Percentiles rank a stretch among this genome's conserved stretches.
Evolutionary conservation across 2,329 filamentous ascomycete species (phyloP).

Genomic region (Penicillium capsulatum): DNA sequence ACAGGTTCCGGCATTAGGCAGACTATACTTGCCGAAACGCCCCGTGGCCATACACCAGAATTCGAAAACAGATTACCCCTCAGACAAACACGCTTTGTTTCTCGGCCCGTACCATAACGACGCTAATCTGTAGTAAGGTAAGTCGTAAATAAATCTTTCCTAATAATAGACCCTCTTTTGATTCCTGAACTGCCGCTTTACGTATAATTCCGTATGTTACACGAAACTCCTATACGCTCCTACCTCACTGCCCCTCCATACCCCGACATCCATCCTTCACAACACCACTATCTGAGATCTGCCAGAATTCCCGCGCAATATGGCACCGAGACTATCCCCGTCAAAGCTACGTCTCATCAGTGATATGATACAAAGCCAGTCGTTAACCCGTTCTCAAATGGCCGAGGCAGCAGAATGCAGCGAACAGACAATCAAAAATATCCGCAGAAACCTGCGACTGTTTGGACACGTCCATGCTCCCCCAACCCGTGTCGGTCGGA

Average conservation of each 20-base stretch:
- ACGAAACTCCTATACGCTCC: neutral
- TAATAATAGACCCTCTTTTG: too few relatives aligned
- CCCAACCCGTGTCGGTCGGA: too few relatives aligned
- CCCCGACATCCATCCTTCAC: neutral
- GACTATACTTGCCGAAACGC: too few relatives aligned
- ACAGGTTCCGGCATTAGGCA: too few relatives aligned
- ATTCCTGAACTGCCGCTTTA: too few relatives aligned
- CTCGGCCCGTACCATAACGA: too few relatives aligned
- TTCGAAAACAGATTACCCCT: too few relatives aligned
- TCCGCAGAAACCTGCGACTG: slow-evolving; percentile 7
- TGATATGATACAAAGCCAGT: slow-evolving; percentile 8
- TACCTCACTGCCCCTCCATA: neutral
- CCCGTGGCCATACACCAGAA: too few relatives aligned
- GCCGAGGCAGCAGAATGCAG: slow-evolving; percentile 10
- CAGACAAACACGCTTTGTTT: too few relatives aligned
- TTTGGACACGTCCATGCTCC: too few relatives aligned
- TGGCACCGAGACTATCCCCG: slow-evolving; percentile 3
- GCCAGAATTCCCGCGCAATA: neutral
- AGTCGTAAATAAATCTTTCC: too few relatives aligned
- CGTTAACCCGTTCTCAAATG: slow-evolving; percentile 9
- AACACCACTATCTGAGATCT: neutral
- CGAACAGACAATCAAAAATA: slow-evolving; percentile 7
- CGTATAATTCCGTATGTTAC: neutral
- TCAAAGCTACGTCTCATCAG: slow-evolving; percentile 7
- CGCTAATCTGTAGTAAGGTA: neutral